Conservation (phyloP, 768 basidiomycete species). For the Tylopilus cervinicoccineus region DNA sequence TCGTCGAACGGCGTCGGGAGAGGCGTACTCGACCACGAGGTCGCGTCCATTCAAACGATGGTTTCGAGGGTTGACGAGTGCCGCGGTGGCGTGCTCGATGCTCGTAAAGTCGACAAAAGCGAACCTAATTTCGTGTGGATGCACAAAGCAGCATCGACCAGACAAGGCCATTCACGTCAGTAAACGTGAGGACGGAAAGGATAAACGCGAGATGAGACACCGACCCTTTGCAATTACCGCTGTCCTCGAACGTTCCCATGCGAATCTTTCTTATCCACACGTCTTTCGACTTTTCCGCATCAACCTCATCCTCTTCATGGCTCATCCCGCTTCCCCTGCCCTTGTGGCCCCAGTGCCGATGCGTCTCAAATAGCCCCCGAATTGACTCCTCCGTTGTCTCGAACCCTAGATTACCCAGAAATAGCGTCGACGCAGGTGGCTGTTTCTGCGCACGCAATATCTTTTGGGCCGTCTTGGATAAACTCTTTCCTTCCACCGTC, state of each 20-base stretch:
- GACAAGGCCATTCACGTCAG: neutral
- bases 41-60: constrained; percentile 80
- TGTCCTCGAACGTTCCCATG: constrained; percentile 96
- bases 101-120: constrained; percentile 91
- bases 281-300: constrained; percentile 24
- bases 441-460: constrained; percentile 79
- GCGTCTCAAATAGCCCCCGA: constrained; percentile 67
- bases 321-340: constrained; percentile 30
- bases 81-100: constrained; percentile 73
- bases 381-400: constrained; percentile 80
- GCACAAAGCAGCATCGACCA: neutral
- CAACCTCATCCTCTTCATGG: neutral
- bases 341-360: constrained; percentile 33
- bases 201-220: constrained; percentile 21
- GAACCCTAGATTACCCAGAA: constrained; percentile 91
- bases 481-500: constrained; percentile 23
- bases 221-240: constrained; percentile 93
- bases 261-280: constrained; percentile 77
- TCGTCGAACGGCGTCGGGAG: constrained; percentile 80
- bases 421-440: constrained; percentile 79
- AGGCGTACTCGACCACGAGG: constrained; percentile 87
- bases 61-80: constrained; percentile 80
- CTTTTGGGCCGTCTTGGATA: constrained; percentile 71
- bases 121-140: constrained; percentile 51
- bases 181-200: neutral